Percentiles rank a stretch among this genome's conserved stretches.
These are phyloP conservation scores for Fusarium sp. DNA, from an alignment of 2,329 filamentous ascomycete species.

Conservation along the genomic window DNA sequence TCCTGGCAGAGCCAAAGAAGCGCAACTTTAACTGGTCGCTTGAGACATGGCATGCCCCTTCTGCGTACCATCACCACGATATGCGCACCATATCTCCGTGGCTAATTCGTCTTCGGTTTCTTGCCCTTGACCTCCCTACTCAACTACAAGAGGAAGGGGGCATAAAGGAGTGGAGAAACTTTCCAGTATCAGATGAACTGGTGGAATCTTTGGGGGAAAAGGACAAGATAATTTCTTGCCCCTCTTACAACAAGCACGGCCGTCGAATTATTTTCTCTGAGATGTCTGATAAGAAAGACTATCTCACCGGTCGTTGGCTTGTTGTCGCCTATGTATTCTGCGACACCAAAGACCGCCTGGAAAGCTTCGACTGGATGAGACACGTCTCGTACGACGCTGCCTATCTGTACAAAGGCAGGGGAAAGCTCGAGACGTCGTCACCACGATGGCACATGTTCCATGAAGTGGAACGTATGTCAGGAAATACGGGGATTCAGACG, in stretches of 20 bases:
- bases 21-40: not conserved
- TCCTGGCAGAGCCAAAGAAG: not conserved
- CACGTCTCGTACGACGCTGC: not conserved
- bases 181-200: not conserved
- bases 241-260: not conserved
- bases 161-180: not conserved
- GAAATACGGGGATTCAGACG: no score
- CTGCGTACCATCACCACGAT: not conserved
- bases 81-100: not conserved
- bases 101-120: not conserved
- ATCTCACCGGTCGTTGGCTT: slow-evolving; percentile 6
- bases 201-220: no score
- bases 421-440: not conserved
- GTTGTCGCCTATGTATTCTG: slow-evolving; percentile 6
- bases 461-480: not conserved
- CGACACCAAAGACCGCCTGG: not conserved
- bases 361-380: not conserved
- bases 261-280: not conserved
- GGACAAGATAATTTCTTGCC: not conserved
- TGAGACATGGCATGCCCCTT: not conserved
- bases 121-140: not conserved
- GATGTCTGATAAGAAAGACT: not conserved
- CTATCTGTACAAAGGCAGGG: not conserved
- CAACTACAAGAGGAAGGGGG: not conserved
- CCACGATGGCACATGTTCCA: not conserved